Conservation (phyloP, 1,139 yeast species). For the Candida sp. region DNA sequence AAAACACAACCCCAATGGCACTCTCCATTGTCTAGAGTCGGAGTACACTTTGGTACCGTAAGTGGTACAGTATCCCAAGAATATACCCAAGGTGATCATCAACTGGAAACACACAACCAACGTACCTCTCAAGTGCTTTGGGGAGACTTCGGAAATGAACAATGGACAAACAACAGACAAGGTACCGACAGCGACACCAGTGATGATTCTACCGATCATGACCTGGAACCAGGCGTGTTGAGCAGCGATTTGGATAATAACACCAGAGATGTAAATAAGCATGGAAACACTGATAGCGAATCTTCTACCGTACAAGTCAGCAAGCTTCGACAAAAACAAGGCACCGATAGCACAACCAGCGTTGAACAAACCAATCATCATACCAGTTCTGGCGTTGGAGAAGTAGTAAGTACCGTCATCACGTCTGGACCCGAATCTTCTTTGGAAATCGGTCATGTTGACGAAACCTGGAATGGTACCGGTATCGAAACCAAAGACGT, state of each 20-base stretch:
- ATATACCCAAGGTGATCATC: conserved; percentile 69
- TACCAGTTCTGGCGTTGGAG: conserved; percentile 54
- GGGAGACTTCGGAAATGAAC: conserved; percentile 75
- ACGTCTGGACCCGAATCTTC: conserved; percentile 47
- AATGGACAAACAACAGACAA: conserved; percentile 71
- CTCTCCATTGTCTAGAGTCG: conserved; percentile 64
- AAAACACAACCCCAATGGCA: conserved; percentile 64
- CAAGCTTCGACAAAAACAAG: conserved; percentile 55
- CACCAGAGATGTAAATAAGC: conserved; percentile 52
- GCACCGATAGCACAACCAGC: conserved; percentile 81
- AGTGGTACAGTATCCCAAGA: conserved; percentile 69
- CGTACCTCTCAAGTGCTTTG: conserved; percentile 72
- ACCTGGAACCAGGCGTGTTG: conserved; percentile 53
- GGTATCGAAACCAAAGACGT: conserved; percentile 78
- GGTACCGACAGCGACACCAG: conserved; percentile 76
- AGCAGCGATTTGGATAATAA: conserved; percentile 50
- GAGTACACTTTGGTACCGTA: conserved; percentile 60
- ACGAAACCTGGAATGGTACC: conserved; percentile 76
- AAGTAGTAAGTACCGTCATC: conserved; percentile 33
- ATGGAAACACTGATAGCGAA: conserved; percentile 49
- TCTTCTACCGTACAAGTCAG: conserved; percentile 60
- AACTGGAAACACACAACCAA: conserved; percentile 73
- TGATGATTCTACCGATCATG: conserved; percentile 63
- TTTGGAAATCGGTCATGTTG: conserved; percentile 55
- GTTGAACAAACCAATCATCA: conserved; percentile 66